Percentiles rank a stretch among this genome's conserved stretches.
Evolutionary conservation across 495 filamentous ascomycete genomes (phyloP).

Genomic region (Tuber magnatum): DNA sequence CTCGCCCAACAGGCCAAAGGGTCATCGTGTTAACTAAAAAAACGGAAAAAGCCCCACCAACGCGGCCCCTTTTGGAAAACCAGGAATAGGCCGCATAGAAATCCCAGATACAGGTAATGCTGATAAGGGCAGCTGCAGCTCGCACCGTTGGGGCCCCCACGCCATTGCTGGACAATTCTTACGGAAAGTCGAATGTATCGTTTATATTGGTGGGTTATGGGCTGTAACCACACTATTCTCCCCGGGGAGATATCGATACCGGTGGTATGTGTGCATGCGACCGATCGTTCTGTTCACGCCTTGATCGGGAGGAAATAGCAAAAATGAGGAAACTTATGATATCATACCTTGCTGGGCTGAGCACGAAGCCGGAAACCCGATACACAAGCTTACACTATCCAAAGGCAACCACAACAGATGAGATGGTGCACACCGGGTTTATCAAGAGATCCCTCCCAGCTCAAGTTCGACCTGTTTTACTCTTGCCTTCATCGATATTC

Average conservation of each 20-base stretch:
- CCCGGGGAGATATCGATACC: background rate
- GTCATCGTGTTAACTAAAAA: background rate
- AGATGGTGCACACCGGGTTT: background rate
- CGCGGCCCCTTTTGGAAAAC: background rate
- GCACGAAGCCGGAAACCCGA: background rate
- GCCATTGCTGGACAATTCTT: background rate
- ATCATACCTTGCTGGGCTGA: background rate
- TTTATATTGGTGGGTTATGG: background rate
- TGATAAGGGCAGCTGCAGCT: background rate
- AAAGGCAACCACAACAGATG: background rate
- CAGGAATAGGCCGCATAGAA: background rate
- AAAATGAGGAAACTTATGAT: background rate
- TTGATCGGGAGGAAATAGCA: background rate
- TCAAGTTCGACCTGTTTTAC: background rate
- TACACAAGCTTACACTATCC: background rate
- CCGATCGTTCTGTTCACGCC: background rate
- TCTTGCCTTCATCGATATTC: background rate
- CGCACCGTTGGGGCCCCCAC: background rate
- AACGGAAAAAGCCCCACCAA: background rate
- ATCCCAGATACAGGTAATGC: background rate
- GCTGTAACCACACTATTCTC: background rate
- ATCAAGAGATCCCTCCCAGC: background rate
- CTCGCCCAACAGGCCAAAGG: background rate
- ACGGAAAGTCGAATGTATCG: background rate
- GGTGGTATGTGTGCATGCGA: background rate